Evolutionary conservation across 805 yeast genomes (phyloP).

Genomic region (Zygosaccharomyces gambellarensis): DNA sequence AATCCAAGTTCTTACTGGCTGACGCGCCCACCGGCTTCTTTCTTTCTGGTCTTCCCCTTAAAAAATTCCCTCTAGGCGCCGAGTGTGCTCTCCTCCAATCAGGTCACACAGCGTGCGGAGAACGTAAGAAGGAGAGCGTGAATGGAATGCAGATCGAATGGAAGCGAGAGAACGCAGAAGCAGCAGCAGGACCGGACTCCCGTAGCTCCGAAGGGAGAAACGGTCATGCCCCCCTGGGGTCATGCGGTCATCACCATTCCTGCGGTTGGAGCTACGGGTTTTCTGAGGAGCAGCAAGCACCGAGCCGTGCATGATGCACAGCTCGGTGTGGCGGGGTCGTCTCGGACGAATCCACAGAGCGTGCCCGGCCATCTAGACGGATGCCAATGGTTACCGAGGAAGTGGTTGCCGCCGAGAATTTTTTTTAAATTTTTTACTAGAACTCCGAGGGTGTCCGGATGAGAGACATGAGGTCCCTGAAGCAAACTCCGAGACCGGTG

Average conservation of each 20-base stretch:
- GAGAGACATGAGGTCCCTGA: neutral
- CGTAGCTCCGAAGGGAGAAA: neutral
- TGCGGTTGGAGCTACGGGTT: neutral
- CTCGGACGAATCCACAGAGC: neutral
- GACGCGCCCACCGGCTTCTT: too few species aligned
- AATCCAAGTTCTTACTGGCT: too few species aligned
- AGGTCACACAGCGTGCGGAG: slow-evolving; percentile 1
- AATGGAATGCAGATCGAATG: neutral
- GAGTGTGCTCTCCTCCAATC: neutral
- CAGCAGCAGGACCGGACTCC: neutral
- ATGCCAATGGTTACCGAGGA: neutral
- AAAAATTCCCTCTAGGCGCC: neutral
- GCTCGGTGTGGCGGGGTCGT: neutral
- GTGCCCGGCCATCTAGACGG: neutral
- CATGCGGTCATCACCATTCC: neutral
- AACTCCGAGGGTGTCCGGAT: neutral
- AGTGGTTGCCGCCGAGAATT: neutral
- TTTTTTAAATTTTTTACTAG: neutral
- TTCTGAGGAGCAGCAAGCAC: neutral
- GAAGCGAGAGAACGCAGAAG: too few species aligned
- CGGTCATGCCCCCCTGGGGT: neutral
- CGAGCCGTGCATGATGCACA: neutral
- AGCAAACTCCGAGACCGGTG: too few species aligned
- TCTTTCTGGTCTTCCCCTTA: neutral
- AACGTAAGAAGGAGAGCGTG: neutral